Conservation (phyloP, 2,329 filamentous ascomycete species). For the Curvularia verruculosa region DNA sequence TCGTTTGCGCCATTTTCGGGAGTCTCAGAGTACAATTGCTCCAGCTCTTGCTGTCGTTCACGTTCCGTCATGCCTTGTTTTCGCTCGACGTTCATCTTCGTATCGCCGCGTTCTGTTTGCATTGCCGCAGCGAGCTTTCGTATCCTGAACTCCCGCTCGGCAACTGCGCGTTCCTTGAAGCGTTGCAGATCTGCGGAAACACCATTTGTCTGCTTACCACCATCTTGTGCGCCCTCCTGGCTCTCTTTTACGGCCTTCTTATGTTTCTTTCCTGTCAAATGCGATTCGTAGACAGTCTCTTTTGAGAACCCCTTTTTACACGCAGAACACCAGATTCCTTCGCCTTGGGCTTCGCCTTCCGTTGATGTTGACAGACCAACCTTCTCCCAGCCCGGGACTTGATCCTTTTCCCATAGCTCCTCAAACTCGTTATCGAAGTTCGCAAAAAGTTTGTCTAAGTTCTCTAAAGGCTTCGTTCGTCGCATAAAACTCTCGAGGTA, state of each 20-base stretch:
- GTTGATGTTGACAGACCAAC: slow-evolving; percentile 47
- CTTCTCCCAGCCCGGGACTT: slow-evolving; percentile 79
- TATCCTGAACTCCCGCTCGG: slow-evolving; percentile 84
- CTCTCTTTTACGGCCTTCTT: slow-evolving; percentile 73
- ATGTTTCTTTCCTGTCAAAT: slow-evolving; percentile 91
- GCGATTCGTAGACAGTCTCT: slow-evolving; percentile 89
- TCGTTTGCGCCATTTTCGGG: slow-evolving; percentile 63
- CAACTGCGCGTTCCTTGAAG: slow-evolving; percentile 87
- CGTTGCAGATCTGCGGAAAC: slow-evolving; percentile 30
- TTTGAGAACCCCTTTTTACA: slow-evolving; percentile 97
- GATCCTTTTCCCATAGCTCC: slow-evolving; percentile 77
- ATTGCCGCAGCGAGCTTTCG: slow-evolving; percentile 81
- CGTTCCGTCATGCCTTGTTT: slow-evolving; percentile 97
- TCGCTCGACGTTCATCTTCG: slow-evolving; percentile 91
- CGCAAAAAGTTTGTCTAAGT: slow-evolving; percentile 77
- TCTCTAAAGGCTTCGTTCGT: slow-evolving; percentile 82
- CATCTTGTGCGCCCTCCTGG: slow-evolving; percentile 44
- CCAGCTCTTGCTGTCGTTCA: slow-evolving; percentile 91
- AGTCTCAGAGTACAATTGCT: slow-evolving; percentile 76
- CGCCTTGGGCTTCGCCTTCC: slow-evolving; percentile 60
- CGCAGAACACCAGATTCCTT: slow-evolving; percentile 85
- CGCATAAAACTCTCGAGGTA: slow-evolving; percentile 91
- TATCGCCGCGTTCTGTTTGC: slow-evolving; percentile 86
- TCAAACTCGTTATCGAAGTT: slow-evolving; percentile 85
- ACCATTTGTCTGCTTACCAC: slow-evolving; percentile 27